Evolutionary conservation across 495 filamentous ascomycete genomes (phyloP).

Genomic region (Antarctomyces pellizariae): DNA sequence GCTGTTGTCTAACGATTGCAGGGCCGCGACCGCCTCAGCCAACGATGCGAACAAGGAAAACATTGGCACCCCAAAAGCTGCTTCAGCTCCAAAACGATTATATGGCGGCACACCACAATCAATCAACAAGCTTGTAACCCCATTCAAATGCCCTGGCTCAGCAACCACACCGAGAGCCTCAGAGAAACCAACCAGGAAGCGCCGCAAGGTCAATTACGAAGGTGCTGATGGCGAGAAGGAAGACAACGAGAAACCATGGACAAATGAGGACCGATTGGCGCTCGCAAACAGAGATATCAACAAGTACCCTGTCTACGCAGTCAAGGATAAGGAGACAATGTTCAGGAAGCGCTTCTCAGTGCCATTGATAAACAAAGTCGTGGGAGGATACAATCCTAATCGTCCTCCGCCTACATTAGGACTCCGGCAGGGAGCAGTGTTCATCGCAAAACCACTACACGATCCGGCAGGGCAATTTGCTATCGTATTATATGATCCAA

Average conservation of each 20-base stretch:
- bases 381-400: slow-evolving; percentile 43
- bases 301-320: slow-evolving; percentile 70
- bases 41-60: slow-evolving; percentile 14
- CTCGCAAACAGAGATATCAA: slow-evolving; percentile 77
- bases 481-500: slow-evolving; percentile 91
- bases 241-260: slow-evolving; percentile 56
- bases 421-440: slow-evolving; percentile 58
- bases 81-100: slow-evolving; percentile 6
- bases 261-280: slow-evolving; percentile 69
- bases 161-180: slow-evolving; percentile 45
- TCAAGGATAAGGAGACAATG: slow-evolving; percentile 62
- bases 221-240: slow-evolving; percentile 54
- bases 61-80: too few relatives aligned
- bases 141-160: slow-evolving; percentile 84
- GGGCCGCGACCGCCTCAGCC: too few relatives aligned
- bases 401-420: slow-evolving; percentile 71
- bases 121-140: slow-evolving; percentile 49
- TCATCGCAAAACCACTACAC: slow-evolving; percentile 78
- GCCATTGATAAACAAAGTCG: slow-evolving; percentile 63
- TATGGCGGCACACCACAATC: slow-evolving; percentile 19
- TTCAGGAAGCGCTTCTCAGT: slow-evolving; percentile 72
- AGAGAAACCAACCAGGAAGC: slow-evolving; percentile 66
- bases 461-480: slow-evolving; percentile 91
- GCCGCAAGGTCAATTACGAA: slow-evolving; percentile 72
- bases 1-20: too few relatives aligned